Conservation (phyloP, 2,329 filamentous ascomycete genomes). For the Beauveria sp. region DNA sequence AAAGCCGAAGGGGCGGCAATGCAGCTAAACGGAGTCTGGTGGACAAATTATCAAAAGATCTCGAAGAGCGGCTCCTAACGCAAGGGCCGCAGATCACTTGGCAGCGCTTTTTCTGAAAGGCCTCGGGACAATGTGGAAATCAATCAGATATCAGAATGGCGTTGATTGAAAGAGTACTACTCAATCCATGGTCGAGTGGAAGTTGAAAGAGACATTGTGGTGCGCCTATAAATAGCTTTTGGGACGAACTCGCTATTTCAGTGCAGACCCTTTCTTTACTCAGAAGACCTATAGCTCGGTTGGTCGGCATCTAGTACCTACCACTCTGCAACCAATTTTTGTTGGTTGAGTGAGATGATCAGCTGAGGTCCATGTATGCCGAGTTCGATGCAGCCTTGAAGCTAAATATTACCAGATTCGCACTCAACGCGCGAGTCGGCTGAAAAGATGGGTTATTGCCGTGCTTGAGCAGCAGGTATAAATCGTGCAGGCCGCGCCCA, state of each 20-base stretch:
- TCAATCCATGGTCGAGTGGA: too few species aligned
- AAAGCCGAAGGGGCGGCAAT: too few species aligned
- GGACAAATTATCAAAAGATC: too few species aligned
- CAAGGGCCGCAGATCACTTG: too few species aligned
- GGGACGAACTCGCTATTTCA: too few species aligned
- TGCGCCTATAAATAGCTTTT: background rate
- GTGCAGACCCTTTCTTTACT: too few species aligned
- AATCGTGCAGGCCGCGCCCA: background rate
- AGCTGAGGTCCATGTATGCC: conserved; percentile 5
- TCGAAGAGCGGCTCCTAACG: too few species aligned
- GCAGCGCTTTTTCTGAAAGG: too few species aligned
- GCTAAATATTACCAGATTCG: background rate
- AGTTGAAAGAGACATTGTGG: background rate
- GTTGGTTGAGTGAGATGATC: background rate
- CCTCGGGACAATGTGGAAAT: too few species aligned
- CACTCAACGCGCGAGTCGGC: background rate
- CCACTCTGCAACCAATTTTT: background rate
- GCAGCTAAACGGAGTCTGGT: too few species aligned
- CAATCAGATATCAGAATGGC: too few species aligned
- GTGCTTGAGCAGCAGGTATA: background rate
- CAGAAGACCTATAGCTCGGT: background rate
- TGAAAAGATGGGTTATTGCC: background rate
- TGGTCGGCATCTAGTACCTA: background rate
- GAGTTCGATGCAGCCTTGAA: background rate
- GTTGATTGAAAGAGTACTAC: too few species aligned